Percentiles rank a stretch among this genome's conserved stretches.
phyloP scores from a whole-genome alignment of 2,329 filamentous ascomycete genomes.

The Neonectria faginata region DNA sequence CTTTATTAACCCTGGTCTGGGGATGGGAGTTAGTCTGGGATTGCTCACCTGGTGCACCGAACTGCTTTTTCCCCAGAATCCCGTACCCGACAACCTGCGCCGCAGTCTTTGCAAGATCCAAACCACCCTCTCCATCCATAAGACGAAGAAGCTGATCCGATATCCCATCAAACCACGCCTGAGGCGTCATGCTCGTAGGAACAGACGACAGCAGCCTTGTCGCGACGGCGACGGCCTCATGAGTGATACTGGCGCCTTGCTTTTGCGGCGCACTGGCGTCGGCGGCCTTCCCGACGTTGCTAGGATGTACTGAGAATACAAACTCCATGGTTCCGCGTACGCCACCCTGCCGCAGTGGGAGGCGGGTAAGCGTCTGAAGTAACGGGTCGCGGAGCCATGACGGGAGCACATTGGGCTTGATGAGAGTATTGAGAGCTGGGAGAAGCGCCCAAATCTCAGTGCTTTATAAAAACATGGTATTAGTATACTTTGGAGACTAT shows the following conservation, averaged over 20 bases:
- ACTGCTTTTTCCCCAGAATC: constrained; percentile 71
- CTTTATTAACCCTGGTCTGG: constrained; percentile 1
- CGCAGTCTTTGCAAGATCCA: constrained; percentile 51
- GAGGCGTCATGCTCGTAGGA: constrained; percentile 64
- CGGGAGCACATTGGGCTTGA: constrained; percentile 70
- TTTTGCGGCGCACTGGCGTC: constrained; percentile 62
- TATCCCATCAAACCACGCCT: constrained; percentile 71
- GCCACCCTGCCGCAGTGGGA: constrained; percentile 72
- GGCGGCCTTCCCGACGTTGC: constrained; percentile 55
- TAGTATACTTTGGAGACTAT: background rate
- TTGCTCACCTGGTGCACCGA: constrained; percentile 69
- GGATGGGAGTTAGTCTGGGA: background rate
- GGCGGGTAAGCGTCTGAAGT: constrained; percentile 66
- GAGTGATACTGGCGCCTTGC: constrained; percentile 72
- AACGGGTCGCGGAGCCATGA: constrained; percentile 70
- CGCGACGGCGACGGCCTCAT: constrained; percentile 74
- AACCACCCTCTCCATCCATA: constrained; percentile 65
- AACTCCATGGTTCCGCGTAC: constrained; percentile 78
- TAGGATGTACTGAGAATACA: constrained; percentile 75
- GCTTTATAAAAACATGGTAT: constrained; percentile 41
- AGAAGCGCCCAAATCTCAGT: constrained; percentile 64
- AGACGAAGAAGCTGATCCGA: constrained; percentile 71
- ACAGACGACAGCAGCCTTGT: constrained; percentile 71
- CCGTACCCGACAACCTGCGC: constrained; percentile 64
- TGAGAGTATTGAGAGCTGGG: constrained; percentile 70